phyloP scores from a whole-genome alignment of 495 filamentous ascomycete species.

The Penicillium fimorum region DNA sequence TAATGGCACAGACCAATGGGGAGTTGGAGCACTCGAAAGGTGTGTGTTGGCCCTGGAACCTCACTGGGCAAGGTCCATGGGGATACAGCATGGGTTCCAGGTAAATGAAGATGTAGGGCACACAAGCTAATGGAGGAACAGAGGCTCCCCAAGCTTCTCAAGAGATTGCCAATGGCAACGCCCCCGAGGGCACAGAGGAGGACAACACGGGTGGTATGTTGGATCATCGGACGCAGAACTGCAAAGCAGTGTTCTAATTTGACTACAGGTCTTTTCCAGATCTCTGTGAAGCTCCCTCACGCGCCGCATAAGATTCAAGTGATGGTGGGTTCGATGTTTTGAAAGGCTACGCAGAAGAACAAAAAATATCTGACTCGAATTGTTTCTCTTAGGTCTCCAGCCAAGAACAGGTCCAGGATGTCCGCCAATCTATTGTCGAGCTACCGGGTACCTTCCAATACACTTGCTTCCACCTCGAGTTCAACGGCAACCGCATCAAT shows the following conservation, averaged over 20 bases:
- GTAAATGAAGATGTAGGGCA: background rate
- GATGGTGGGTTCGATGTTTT: constrained; percentile 57
- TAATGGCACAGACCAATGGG: constrained; percentile 46
- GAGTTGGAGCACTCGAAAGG: constrained; percentile 46
- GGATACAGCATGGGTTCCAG: constrained; percentile 9
- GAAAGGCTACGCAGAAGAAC: background rate
- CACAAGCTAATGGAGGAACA: constrained; percentile 27
- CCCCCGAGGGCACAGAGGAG: constrained; percentile 39
- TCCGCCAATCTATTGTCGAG: constrained; percentile 95
- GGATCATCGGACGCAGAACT: background rate
- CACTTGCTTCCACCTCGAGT: constrained; percentile 97
- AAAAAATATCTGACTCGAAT: constrained; percentile 17
- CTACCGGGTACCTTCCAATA: constrained; percentile 92
- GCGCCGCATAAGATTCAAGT: constrained; percentile 76
- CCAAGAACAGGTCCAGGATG: constrained; percentile 95
- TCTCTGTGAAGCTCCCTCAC: constrained; percentile 82
- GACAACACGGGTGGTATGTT: constrained; percentile 42
- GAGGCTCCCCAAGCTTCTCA: constrained; percentile 37
- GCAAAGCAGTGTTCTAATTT: constrained; percentile 17
- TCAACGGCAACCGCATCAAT: constrained; percentile 80
- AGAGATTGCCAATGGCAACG: constrained; percentile 38
- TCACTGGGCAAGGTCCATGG: constrained; percentile 15
- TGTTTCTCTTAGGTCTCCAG: constrained; percentile 68
- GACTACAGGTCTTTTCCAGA: constrained; percentile 64
- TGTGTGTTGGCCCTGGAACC: constrained; percentile 23